Evolutionary conservation across 148 eudicot species (phyloP), one percentile per base, ranked within the genome.

Genomic region (Cornus suecica): DNA sequence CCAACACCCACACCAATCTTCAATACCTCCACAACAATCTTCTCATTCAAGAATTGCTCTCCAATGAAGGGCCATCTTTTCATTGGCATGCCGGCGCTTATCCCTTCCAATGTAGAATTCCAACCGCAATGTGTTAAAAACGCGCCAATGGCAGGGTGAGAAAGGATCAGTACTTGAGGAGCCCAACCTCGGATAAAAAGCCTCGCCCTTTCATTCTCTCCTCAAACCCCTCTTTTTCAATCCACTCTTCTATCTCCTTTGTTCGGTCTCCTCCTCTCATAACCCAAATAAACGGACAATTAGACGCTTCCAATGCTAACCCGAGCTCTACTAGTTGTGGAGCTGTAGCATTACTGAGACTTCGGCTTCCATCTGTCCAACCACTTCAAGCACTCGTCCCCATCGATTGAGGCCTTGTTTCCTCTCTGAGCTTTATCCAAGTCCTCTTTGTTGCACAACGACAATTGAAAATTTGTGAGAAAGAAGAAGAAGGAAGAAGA

Each of bases 361-460:
- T 84, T 37, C 34, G 87, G 77, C 54, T 82, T 58, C 66, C 52
- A 66, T 16, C 29, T 51, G 51, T 82, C 74, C 25, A 85, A 81
- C 87, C 87, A 85, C 72, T 85, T 56, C 61, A 80, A 61, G 74
- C 81, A 82, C 11, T 48, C 64, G 4, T 61, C 34, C 29, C 74
- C 85, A 60, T 65, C 76, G 20, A 82, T 80, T 25, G 83, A 80
- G 10, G 82, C 81, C 34, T 75, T 70, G 69, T 84, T 76, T 1
- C 87, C 87, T 31, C 90, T 82, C 26, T 69, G 78, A 31, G 80
- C 75, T 73, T 80, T 84, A 65, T 80, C 82, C 56, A 14, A 31
- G 11, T 24, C 30, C 24, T 67, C 56, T 64, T 80, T 80, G 51
- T 87, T 82, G 69, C 80, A 76, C 13, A 80, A 64, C 22, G 86